These are phyloP conservation scores for Quercus suber DNA, from an alignment of 306 rosid species.

Conservation along the genomic window DNA sequence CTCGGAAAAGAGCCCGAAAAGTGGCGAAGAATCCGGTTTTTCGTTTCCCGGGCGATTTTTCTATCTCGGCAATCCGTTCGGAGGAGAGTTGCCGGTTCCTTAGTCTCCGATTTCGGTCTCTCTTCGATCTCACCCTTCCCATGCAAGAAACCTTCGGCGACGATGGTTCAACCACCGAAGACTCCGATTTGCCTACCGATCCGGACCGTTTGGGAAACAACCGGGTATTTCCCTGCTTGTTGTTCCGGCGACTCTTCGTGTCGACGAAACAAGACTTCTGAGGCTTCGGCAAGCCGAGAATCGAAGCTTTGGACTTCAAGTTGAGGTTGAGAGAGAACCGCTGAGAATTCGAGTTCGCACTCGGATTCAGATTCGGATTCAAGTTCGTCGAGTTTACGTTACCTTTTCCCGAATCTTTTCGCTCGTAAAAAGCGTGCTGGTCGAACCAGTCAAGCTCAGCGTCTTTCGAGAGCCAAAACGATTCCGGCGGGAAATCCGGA, in stretches of 20 bases:
- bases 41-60: conserved; percentile 36
- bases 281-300: conserved; percentile 78
- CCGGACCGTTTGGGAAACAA: conserved; percentile 68
- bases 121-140: conserved; percentile 87
- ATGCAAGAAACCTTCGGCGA: conserved; percentile 97
- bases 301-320: conserved; percentile 64
- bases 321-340: conserved; percentile 55
- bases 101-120: conserved; percentile 56
- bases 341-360: conserved; percentile 59
- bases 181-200: conserved; percentile 55
- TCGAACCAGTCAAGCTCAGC: conserved; percentile 92
- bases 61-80: conserved; percentile 15
- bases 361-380: conserved; percentile 38
- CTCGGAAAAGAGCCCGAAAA: conserved; percentile 53
- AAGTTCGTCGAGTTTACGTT: conserved; percentile 43
- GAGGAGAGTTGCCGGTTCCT: conserved; percentile 45
- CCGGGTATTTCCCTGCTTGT: conserved; percentile 40
- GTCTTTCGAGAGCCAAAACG: conserved; percentile 86
- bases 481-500: conserved; percentile 73
- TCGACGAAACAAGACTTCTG: conserved; percentile 66
- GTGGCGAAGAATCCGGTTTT: conserved; percentile 58
- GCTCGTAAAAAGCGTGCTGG: conserved; percentile 70
- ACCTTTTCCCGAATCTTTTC: conserved; percentile 73
- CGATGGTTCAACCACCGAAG: conserved; percentile 59
- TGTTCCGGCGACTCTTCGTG: conserved; percentile 41